Conservation (phyloP, 305 asterid species). For the Coffea humblotiana region DNA sequence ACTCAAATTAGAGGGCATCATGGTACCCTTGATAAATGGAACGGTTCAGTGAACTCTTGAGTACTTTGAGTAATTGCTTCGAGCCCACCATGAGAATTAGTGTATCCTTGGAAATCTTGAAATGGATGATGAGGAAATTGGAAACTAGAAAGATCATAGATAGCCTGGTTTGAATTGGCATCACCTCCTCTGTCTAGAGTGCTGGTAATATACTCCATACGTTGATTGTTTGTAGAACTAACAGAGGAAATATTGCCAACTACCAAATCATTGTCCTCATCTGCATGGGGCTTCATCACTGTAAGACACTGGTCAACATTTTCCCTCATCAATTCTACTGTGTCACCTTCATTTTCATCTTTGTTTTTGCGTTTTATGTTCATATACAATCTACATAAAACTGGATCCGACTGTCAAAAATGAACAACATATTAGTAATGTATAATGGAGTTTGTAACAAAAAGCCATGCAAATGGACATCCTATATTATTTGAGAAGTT, state of each 20-base stretch:
- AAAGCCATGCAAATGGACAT: neutral
- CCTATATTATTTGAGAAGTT: neutral
- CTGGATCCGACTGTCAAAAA: constrained; percentile 5
- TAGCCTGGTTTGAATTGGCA: neutral
- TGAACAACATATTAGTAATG: neutral
- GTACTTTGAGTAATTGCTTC: no score
- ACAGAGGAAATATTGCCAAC: neutral
- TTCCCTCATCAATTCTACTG: neutral
- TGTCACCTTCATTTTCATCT: neutral
- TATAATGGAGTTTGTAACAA: neutral
- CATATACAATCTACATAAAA: constrained; percentile 14
- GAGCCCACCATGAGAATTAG: neutral
- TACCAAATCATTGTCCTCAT: neutral
- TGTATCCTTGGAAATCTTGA: neutral
- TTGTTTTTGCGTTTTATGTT: neutral
- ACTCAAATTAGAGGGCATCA: no score
- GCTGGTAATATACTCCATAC: neutral
- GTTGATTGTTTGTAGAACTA: neutral
- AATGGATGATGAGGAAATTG: neutral
- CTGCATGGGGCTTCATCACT: neutral
- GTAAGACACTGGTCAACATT: neutral
- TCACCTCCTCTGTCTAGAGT: neutral
- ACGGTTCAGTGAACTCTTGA: no score
- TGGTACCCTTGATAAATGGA: neutral
- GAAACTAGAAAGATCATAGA: neutral